Evolutionary conservation across 176 grass and related monocot species (phyloP).

Genomic region (Ensete glaucum): DNA sequence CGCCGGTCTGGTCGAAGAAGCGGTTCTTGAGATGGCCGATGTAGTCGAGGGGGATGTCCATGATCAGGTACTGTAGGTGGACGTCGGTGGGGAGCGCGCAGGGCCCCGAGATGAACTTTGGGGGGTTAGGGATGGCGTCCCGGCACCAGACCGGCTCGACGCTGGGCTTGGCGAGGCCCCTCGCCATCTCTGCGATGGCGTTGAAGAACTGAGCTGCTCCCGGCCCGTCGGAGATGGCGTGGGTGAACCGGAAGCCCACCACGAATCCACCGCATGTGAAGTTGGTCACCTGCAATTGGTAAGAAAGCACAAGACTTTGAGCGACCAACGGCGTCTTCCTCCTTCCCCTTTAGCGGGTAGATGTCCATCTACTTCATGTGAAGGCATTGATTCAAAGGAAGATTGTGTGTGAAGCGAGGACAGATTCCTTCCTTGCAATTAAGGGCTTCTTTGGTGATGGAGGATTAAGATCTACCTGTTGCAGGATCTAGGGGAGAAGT

Average conservation of each 20-base stretch:
- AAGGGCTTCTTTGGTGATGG: background rate
- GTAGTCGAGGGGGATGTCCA: slow-evolving; percentile 17
- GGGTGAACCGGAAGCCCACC: slow-evolving; percentile 17
- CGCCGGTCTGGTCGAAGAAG: background rate
- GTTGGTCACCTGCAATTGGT: slow-evolving; percentile 23
- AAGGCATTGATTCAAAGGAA: background rate
- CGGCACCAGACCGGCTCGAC: slow-evolving; percentile 14
- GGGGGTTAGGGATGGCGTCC: slow-evolving; percentile 7
- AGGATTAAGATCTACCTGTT: no score
- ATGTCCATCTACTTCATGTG: no score
- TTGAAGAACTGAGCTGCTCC: slow-evolving; percentile 27
- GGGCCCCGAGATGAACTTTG: background rate
- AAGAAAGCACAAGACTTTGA: background rate
- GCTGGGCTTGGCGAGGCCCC: background rate
- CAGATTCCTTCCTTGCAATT: background rate
- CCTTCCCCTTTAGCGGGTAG: no score
- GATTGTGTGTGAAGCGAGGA: background rate
- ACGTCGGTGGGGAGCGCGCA: background rate
- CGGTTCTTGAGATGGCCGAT: slow-evolving; percentile 17
- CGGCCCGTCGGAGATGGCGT: slow-evolving; percentile 13
- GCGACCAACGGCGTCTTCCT: background rate
- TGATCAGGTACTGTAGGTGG: no score
- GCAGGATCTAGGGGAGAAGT: no score
- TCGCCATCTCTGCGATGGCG: slow-evolving; percentile 20
- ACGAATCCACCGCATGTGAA: slow-evolving; percentile 29